Evolutionary conservation across 805 yeast species (phyloP).

Genomic region (Myxozyma nipponensis): DNA sequence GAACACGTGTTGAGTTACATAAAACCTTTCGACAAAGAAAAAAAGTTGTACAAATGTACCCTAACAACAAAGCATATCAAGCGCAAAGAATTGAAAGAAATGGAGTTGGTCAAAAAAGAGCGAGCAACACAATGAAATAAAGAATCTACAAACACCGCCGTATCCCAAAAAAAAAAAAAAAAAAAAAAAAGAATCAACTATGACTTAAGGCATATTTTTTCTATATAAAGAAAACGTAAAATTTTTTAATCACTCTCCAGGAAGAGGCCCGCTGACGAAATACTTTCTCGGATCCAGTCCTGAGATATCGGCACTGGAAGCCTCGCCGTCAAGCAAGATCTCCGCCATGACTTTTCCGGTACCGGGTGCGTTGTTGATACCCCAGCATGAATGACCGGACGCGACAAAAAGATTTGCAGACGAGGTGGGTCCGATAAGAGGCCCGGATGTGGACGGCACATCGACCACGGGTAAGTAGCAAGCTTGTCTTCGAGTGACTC

Average conservation of each 20-base stretch:
- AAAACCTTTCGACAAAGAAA: no score
- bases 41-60: no score
- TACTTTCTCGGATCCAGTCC: conserved; percentile 82
- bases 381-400: conserved; percentile 98
- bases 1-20: no score
- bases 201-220: not conserved
- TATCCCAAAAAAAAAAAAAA: conserved; percentile 5
- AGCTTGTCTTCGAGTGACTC: conserved; percentile 79
- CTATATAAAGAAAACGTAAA: not conserved
- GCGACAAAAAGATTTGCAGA: conserved; percentile 75
- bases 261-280: conserved; percentile 47
- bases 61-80: not conserved
- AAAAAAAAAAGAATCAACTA: no score
- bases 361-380: conserved; percentile 95
- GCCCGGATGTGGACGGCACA: conserved; percentile 89
- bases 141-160: not conserved
- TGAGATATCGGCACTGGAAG: conserved; percentile 69
- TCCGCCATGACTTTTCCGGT: conserved; percentile 94
- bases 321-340: conserved; percentile 76
- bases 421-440: conserved; percentile 89
- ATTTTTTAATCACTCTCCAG: conserved; percentile 9
- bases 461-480: conserved; percentile 93
- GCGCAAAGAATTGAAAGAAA: not conserved
- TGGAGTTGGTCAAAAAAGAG: not conserved
- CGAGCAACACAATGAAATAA: not conserved